These are phyloP conservation scores for Quercus bicolor DNA, from an alignment of 306 rosid species.

Conservation along the genomic window DNA sequence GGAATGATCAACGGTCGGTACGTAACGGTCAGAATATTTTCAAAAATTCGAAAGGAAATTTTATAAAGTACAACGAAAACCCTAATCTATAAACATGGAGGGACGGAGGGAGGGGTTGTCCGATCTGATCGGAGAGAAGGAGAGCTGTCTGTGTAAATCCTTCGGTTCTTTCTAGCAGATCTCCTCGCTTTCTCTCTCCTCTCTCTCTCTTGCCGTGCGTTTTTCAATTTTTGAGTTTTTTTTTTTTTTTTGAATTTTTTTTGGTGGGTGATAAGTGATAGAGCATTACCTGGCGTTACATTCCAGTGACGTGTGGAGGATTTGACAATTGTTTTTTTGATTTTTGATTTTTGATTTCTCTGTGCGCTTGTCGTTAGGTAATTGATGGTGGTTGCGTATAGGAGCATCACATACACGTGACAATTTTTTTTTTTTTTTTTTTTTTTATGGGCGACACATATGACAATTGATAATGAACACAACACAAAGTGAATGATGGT, in stretches of 20 bases:
- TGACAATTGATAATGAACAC: background rate
- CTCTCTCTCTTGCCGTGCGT: background rate
- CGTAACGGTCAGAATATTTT: background rate
- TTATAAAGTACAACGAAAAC: background rate
- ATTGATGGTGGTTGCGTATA: background rate
- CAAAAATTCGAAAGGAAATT: background rate
- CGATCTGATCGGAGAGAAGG: conserved; percentile 66
- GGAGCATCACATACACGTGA: background rate
- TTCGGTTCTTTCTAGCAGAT: conserved; percentile 35
- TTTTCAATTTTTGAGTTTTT: background rate
- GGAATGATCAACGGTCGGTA: conserved; percentile 26
- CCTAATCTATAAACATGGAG: conserved; percentile 15
- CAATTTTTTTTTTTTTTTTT: no score
- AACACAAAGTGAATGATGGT: no score
- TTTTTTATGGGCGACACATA: no score
- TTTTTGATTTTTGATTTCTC: background rate
- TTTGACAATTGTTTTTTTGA: background rate
- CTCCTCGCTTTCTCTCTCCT: conserved; percentile 12
- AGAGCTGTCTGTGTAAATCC: conserved; percentile 17
- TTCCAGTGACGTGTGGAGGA: background rate
- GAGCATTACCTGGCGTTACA: background rate
- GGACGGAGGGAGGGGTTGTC: conserved; percentile 14
- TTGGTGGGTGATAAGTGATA: conserved; percentile 12
- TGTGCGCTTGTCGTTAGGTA: background rate
- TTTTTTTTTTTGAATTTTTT: conserved; percentile 8